Evolutionary conservation across 176 grass and related monocot genomes (phyloP), one percentile per base, ranked within the genome.

Genomic region (Phoenix dactylifera): DNA sequence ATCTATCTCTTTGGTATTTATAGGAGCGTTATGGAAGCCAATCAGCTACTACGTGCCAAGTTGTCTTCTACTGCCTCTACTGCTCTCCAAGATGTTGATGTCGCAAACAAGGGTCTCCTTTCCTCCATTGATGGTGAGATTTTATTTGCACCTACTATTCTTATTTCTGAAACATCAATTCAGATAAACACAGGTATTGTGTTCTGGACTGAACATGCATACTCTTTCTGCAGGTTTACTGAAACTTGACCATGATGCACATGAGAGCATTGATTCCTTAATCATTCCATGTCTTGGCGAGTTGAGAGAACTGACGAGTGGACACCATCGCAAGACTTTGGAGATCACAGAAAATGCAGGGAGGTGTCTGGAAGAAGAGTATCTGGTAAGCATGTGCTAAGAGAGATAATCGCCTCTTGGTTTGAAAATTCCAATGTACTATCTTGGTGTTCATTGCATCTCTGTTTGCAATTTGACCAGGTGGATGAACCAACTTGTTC

Each of bases 401-500:
- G 10, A 14, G 35, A 44, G 35, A 44, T 12, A 1, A 44, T 14
- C 2, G 35, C 35, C 35, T 44, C 35, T 28, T 26, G 39, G 20
- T 74, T 62, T 30, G 16, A 19, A 2, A 23, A 29, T 19, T n/a
- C 7, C 62, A 50, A 6, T 22, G 5, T 60, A 54, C 6, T 50
- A 7, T 58, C 6, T 4, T 57, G 26, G 1, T 67, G 18, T 30
- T 19, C 52, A 57, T 22, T 48, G 12, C 16, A 26, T 55, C 71
- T 65, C 20, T 1, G 18, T 58, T 52, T 51, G 17, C 26, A 25
- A 29, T 24, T 59, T 60, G n/a, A 20, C 4, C 67, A 95, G 85
- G 79, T 86, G 72, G 89, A 95, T 51, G 85, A 77, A 65, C 65
- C 73, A 7, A 79, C 85, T 61, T 89, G 85, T 80, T 82, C 75